A percentile compares a stretch with the other conserved stretches of the same genome.
Evolutionary conservation across 345 rosid species (phyloP).

Genomic region (Angophora floribunda): DNA sequence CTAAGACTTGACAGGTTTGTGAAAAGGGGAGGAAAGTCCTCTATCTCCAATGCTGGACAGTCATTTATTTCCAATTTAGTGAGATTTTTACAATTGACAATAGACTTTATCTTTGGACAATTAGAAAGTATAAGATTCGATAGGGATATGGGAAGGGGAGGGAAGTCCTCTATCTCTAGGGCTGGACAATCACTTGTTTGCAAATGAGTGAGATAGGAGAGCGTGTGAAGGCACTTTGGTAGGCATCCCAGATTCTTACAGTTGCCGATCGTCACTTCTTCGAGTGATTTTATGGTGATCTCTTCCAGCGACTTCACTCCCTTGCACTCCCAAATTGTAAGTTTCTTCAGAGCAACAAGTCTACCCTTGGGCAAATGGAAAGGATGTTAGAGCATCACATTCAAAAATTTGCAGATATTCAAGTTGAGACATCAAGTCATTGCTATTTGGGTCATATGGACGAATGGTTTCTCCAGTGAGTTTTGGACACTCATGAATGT

Average conservation of each 20-base stretch:
- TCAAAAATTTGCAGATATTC: accelerated
- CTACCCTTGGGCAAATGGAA: background rate
- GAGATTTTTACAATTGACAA: background rate
- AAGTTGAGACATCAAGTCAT: background rate
- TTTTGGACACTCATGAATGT: background rate
- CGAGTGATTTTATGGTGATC: background rate
- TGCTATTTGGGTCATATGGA: accelerated
- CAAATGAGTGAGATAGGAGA: too few species aligned
- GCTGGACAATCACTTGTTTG: background rate
- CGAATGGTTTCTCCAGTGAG: background rate
- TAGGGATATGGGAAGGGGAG: background rate
- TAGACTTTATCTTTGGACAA: background rate
- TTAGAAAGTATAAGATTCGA: too few species aligned
- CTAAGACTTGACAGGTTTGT: too few species aligned
- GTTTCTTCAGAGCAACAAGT: background rate
- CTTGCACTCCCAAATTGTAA: background rate
- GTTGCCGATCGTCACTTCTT: too few species aligned
- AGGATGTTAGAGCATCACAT: background rate
- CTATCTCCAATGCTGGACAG: background rate
- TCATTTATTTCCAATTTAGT: background rate
- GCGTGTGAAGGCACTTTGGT: too few species aligned
- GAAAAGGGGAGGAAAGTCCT: too few species aligned
- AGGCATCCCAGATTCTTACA: too few species aligned
- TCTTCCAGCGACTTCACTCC: background rate
- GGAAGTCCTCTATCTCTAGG: background rate